phyloP scores from a whole-genome alignment of 2,329 filamentous ascomycete species.

The Aspergillus sp. region DNA sequence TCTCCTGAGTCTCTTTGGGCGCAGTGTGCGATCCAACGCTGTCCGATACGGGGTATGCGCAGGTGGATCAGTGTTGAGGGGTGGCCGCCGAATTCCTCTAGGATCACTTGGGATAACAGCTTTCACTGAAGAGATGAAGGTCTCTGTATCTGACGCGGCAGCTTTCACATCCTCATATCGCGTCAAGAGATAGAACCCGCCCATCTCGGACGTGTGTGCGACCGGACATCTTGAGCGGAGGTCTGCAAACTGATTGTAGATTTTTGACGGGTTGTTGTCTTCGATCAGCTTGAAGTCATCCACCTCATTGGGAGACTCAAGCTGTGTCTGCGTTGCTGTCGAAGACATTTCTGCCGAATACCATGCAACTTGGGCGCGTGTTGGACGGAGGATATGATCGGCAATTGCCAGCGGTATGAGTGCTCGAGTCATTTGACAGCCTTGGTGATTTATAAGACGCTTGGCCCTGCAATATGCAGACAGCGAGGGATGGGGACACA shows the following conservation, averaged over 20 bases:
- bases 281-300: background rate
- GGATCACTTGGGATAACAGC: slow-evolving; percentile 20
- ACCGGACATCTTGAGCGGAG: slow-evolving; percentile 14
- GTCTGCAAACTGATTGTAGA: slow-evolving; percentile 16
- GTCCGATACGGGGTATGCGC: too few species aligned
- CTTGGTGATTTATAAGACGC: too few species aligned
- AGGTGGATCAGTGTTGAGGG: slow-evolving; percentile 17
- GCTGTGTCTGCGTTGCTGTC: background rate
- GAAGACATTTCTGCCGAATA: background rate
- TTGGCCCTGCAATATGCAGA: too few species aligned
- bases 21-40: too few species aligned
- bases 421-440: too few species aligned
- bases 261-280: slow-evolving; percentile 3
- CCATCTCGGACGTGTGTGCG: slow-evolving; percentile 16
- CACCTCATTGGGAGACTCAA: background rate
- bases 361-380: too few species aligned
- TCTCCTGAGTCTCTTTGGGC: too few species aligned
- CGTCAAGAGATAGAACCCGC: slow-evolving; percentile 17
- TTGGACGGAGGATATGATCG: too few species aligned
- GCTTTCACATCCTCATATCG: slow-evolving; percentile 20
- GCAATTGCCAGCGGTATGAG: too few species aligned
- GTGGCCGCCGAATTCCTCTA: slow-evolving; percentile 18
- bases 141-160: slow-evolving; percentile 13
- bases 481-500: background rate
- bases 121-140: slow-evolving; percentile 19